phyloP scores from a whole-genome alignment of 2,329 filamentous ascomycete genomes.

The Alternaria solani region DNA sequence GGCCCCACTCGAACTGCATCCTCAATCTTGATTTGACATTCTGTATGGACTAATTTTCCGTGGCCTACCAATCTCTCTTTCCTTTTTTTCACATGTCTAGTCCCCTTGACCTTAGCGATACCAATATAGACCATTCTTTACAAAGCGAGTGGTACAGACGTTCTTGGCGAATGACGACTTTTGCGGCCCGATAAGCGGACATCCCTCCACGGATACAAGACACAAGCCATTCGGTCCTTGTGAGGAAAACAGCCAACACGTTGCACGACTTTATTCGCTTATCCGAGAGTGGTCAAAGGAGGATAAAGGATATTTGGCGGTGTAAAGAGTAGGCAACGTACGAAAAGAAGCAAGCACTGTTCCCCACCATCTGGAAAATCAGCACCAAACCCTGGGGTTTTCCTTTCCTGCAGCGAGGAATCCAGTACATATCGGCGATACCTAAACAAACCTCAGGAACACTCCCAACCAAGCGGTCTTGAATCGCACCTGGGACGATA shows the following conservation, averaged over 20 bases:
- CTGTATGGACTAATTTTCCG: too few relatives aligned
- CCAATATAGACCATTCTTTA: not conserved
- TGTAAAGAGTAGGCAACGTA: not conserved
- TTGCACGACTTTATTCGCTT: not conserved
- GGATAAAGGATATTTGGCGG: not conserved
- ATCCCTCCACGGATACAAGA: not conserved
- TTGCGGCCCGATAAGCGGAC: conserved; percentile 6
- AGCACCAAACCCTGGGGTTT: not conserved
- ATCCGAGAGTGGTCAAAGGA: not conserved
- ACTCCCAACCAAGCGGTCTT: not conserved
- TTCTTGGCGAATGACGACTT: conserved; percentile 4
- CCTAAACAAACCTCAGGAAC: not conserved
- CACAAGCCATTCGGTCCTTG: not conserved
- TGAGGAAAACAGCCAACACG: not conserved
- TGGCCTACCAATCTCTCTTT: too few relatives aligned
- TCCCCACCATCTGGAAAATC: conserved; percentile 1
- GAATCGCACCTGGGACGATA: not conserved
- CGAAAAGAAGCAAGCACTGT: not conserved
- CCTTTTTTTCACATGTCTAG: not conserved
- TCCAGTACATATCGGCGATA: not conserved
- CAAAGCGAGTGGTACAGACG: not conserved
- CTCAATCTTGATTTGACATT: conserved; percentile 1
- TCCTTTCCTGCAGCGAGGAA: not conserved
- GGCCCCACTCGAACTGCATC: conserved; percentile 2
- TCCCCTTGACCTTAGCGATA: not conserved